Percentiles rank a stretch among this genome's conserved stretches.
Conservation (phyloP, 2,329 filamentous ascomycete species). For the Botrytis paeoniae region DNA sequence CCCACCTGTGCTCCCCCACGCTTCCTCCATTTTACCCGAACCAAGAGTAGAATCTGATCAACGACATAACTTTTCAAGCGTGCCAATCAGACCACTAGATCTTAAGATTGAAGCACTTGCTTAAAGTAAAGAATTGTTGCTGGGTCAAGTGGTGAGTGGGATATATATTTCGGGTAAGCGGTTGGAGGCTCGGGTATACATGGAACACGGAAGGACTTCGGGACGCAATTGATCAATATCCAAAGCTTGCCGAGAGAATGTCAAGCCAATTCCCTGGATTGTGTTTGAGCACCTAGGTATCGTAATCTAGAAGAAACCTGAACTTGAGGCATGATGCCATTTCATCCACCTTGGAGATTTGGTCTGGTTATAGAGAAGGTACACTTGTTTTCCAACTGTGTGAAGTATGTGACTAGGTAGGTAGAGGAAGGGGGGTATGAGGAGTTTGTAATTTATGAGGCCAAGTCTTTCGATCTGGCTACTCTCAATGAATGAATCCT, state of each 20-base stretch:
- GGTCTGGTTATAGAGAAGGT: neutral
- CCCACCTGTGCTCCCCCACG: constrained; percentile 1
- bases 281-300: neutral
- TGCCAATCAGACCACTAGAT: neutral
- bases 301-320: neutral
- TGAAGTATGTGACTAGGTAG: neutral
- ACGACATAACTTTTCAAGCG: constrained; percentile 11
- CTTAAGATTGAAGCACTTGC: neutral
- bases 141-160: neutral
- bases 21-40: constrained; percentile 9
- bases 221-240: neutral
- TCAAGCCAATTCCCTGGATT: neutral
- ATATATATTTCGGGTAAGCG: neutral
- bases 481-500: neutral
- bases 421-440: neutral
- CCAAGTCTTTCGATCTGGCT: neutral
- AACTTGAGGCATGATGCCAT: neutral
- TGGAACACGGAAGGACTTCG: neutral
- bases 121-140: neutral
- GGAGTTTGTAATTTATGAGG: neutral
- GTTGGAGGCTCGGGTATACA: neutral
- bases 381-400: neutral
- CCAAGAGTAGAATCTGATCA: neutral
- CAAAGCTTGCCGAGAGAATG: neutral
- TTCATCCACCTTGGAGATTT: neutral